Conservation (phyloP, 2,329 filamentous ascomycete species). For the Leptographium procerum region DNA sequence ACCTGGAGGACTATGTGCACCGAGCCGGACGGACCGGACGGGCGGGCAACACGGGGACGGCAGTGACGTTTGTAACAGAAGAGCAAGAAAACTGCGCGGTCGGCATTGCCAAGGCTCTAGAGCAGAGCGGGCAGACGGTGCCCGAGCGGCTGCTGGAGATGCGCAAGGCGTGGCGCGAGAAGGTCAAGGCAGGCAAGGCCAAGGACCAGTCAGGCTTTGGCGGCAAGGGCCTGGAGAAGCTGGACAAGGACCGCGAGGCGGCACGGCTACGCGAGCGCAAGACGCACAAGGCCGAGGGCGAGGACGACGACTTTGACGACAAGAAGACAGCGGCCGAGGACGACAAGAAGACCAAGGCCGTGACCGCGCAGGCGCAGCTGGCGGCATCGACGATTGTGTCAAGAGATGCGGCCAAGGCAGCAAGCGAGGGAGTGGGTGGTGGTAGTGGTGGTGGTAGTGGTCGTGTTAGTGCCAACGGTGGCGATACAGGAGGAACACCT, state of each 20-base stretch:
- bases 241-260: conserved; percentile 84
- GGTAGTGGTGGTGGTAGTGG: not conserved
- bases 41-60: conserved; percentile 87
- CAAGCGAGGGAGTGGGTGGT: conserved; percentile 17
- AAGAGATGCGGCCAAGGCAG: conserved; percentile 37
- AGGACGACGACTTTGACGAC: conserved; percentile 63
- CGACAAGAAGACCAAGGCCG: conserved; percentile 59
- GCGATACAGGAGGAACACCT: not conserved
- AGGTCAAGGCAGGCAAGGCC: conserved; percentile 84
- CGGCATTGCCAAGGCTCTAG: conserved; percentile 83
- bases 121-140: conserved; percentile 76
- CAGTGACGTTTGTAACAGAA: conserved; percentile 85
- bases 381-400: conserved; percentile 47
- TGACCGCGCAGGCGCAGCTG: conserved; percentile 52
- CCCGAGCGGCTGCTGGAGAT: conserved; percentile 58
- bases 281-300: conserved; percentile 78
- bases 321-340: conserved; percentile 51
- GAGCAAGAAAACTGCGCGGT: conserved; percentile 85
- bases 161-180: conserved; percentile 68
- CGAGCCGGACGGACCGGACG: conserved; percentile 87
- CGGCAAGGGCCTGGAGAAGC: conserved; percentile 82
- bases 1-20: conserved; percentile 94
- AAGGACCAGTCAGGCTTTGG: conserved; percentile 87
- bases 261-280: conserved; percentile 78
- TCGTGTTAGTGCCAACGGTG: not conserved